These are phyloP conservation scores for Phytopythium chamaehyphon DNA, from an alignment of 352 stramenopile species.

Conservation along the genomic window DNA sequence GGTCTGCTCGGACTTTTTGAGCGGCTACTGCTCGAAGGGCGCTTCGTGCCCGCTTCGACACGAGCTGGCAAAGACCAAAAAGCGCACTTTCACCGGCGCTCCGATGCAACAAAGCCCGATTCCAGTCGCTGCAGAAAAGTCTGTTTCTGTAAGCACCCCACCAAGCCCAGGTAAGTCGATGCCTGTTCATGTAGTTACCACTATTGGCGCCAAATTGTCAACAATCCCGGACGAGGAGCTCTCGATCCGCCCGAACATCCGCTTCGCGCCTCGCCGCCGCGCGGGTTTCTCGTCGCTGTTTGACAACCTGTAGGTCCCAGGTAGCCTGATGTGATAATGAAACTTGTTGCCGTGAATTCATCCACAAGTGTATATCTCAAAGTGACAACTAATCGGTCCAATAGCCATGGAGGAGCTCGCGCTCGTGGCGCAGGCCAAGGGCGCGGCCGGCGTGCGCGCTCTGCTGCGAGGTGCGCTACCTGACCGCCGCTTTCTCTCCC, in stretches of 20 bases:
- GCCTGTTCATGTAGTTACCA: conserved; percentile 6
- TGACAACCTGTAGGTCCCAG: conserved; percentile 12
- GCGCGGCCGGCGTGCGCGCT: conserved; percentile 32
- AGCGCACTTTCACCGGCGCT: conserved; percentile 7
- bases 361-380: background rate
- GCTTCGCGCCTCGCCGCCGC: conserved; percentile 53
- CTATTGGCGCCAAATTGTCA: background rate
- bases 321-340: no score
- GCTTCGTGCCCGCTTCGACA: conserved; percentile 53
- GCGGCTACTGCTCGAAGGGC: conserved; percentile 64
- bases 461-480: conserved; percentile 29
- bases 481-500: background rate
- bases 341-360: no score
- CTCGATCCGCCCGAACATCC: conserved; percentile 65
- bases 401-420: conserved; percentile 17
- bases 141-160: no score
- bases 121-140: background rate
- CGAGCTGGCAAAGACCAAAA: conserved; percentile 39
- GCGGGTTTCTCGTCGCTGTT: conserved; percentile 46
- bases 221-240: conserved; percentile 17
- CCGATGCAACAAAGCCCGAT: background rate
- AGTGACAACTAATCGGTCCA: background rate
- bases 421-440: conserved; percentile 31
- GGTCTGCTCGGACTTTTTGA: conserved; percentile 60
- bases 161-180: conserved; percentile 3